Evolutionary conservation across 2,329 filamentous ascomycete genomes (phyloP).

Genomic region (Beauveria caledonica): DNA sequence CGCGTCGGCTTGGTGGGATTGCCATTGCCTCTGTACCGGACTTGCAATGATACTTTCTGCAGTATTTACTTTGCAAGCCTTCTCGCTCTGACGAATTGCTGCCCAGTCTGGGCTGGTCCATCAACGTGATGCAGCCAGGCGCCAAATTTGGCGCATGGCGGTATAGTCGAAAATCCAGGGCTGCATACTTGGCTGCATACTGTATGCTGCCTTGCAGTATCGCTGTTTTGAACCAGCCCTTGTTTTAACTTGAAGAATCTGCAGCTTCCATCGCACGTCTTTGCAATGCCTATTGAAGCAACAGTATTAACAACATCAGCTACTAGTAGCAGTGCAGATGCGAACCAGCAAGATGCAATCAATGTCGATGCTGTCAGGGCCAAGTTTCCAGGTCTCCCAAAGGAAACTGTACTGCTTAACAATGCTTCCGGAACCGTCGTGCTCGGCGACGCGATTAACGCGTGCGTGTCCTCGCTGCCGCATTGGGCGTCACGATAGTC

Average conservation of each 20-base stretch:
- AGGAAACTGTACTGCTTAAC: neutral
- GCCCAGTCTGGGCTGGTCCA: neutral
- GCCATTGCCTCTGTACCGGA: neutral
- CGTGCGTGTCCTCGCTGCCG: neutral
- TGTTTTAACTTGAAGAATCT: no score
- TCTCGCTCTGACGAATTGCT: neutral
- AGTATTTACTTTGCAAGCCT: no score
- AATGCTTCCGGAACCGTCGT: slow-evolving; percentile 10
- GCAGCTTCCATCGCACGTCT: no score
- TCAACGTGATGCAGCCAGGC: neutral
- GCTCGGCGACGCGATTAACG: neutral
- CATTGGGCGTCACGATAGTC: neutral
- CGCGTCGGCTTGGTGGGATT: neutral
- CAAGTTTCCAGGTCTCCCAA: neutral
- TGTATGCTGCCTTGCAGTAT: no score
- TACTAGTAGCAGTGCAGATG: no score
- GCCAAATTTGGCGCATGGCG: neutral
- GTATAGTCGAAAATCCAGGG: neutral
- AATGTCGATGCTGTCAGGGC: neutral
- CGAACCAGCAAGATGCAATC: neutral
- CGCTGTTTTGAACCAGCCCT: no score
- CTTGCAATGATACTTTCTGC: no score
- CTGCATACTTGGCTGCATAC: no score
- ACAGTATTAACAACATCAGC: neutral
- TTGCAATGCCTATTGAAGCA: neutral